A percentile compares a stretch with the other conserved stretches of the same genome.
Evolutionary conservation across 1,284 basidiomycete species (phyloP).

Genomic region (Cutaneotrichosporon cavernicola): DNA sequence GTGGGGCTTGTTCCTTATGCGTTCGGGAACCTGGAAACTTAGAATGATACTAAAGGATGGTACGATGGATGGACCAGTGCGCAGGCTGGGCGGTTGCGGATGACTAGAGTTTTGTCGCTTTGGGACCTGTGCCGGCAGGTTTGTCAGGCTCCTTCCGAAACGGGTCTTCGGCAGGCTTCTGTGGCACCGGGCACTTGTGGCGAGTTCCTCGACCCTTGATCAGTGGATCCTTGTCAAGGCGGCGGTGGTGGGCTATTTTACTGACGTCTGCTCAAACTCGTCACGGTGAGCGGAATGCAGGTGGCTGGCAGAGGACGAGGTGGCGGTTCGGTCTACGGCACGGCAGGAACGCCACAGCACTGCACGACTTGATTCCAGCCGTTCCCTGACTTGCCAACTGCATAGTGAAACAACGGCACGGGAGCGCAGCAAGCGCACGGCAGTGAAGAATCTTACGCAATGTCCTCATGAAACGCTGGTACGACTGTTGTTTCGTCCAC

Average conservation of each 20-base stretch:
- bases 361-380: not conserved
- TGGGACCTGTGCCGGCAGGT: not conserved
- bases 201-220: not conserved
- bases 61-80: not conserved
- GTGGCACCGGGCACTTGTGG: not conserved
- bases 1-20: not conserved
- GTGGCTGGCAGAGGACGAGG: too few species aligned
- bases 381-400: not conserved
- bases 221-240: not conserved
- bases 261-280: not conserved
- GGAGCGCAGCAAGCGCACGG: conserved; percentile 8
- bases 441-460: not conserved
- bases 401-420: not conserved
- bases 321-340: not conserved
- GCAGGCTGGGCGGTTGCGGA: not conserved
- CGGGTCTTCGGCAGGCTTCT: not conserved
- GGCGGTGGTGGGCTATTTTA: not conserved
- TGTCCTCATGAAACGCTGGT: conserved; percentile 6
- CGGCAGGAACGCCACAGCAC: not conserved
- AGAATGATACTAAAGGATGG: not conserved
- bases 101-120: not conserved
- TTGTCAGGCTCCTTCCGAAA: not conserved
- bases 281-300: not conserved
- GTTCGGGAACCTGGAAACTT: not conserved
- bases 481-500: not conserved